Conservation (phyloP, 768 basidiomycete species). For the Tricholoma furcatifolium region DNA sequence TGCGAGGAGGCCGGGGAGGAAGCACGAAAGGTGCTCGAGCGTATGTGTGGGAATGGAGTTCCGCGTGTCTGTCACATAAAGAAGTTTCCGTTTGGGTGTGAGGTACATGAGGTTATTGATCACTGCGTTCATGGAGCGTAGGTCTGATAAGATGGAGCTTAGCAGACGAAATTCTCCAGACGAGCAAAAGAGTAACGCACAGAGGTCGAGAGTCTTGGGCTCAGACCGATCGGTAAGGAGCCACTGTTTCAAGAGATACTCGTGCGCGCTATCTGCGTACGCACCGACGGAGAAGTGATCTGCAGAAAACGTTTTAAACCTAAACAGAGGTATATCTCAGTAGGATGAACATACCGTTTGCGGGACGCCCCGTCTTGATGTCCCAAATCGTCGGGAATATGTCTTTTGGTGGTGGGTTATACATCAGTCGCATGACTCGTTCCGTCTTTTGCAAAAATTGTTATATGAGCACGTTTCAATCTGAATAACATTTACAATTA, state of each 20-base stretch:
- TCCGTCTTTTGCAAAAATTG: conserved; percentile 37
- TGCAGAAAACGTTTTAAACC: conserved; percentile 18
- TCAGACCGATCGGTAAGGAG: conserved; percentile 56
- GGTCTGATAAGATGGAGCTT: conserved; percentile 23
- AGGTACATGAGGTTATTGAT: conserved; percentile 55
- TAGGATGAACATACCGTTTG: conserved; percentile 34
- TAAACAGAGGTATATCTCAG: not conserved
- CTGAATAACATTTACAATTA: not conserved
- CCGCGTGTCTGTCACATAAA: conserved; percentile 53
- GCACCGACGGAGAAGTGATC: conserved; percentile 52
- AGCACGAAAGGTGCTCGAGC: conserved; percentile 66
- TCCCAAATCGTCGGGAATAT: conserved; percentile 58
- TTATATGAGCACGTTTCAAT: not conserved
- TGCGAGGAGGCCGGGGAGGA: conserved; percentile 61
- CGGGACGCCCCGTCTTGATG: conserved; percentile 39
- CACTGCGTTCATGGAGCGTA: conserved; percentile 50
- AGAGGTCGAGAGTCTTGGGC: conserved; percentile 50
- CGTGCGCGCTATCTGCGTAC: conserved; percentile 64
- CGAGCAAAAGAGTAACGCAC: conserved; percentile 43
- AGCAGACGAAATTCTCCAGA: conserved; percentile 25
- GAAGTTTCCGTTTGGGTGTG: conserved; percentile 48
- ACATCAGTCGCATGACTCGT: conserved; percentile 47
- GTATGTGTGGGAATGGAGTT: conserved; percentile 35
- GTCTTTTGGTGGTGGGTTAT: conserved; percentile 44
- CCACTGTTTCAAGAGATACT: conserved; percentile 71